A percentile compares a stretch with the other conserved stretches of the same genome.
Evolutionary conservation across 2,329 filamentous ascomycete genomes (phyloP).

Genomic region (Aspergillus fumigatiaffinis): DNA sequence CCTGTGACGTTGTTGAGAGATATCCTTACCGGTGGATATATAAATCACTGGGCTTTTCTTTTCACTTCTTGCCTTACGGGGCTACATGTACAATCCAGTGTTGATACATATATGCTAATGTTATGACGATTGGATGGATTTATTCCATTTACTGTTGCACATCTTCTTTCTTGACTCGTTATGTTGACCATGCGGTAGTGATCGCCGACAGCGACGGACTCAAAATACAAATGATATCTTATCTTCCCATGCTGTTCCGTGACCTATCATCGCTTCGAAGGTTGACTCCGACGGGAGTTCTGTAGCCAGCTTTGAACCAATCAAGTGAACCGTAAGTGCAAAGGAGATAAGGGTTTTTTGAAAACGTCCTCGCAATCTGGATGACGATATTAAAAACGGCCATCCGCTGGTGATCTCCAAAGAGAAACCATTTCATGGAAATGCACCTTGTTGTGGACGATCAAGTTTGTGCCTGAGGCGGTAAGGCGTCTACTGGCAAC

Average conservation of each 20-base stretch:
- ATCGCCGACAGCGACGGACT: neutral
- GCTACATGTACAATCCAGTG: neutral
- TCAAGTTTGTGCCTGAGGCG: neutral
- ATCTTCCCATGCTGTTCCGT: neutral
- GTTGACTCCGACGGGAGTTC: neutral
- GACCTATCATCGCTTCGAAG: neutral
- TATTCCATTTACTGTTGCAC: neutral
- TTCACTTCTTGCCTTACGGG: conserved; percentile 1
- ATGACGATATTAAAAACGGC: neutral
- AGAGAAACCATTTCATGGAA: neutral
- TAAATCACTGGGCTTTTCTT: neutral
- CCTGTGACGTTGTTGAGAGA: neutral
- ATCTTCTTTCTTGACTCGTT: neutral
- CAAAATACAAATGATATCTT: neutral
- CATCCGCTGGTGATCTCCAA: neutral
- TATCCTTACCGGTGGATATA: neutral
- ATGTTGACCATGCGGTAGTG: neutral
- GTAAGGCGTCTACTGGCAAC: neutral
- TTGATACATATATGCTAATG: neutral
- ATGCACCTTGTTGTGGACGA: neutral
- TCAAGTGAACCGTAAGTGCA: neutral
- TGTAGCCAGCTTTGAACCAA: neutral
- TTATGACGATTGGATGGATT: neutral
- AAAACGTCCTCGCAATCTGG: neutral
- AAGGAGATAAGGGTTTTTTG: neutral